Percentiles rank a stretch among this genome's conserved stretches.
Conservation (phyloP, 2,329 filamentous ascomycete species). For the Botryosphaeria dothidea region DNA sequence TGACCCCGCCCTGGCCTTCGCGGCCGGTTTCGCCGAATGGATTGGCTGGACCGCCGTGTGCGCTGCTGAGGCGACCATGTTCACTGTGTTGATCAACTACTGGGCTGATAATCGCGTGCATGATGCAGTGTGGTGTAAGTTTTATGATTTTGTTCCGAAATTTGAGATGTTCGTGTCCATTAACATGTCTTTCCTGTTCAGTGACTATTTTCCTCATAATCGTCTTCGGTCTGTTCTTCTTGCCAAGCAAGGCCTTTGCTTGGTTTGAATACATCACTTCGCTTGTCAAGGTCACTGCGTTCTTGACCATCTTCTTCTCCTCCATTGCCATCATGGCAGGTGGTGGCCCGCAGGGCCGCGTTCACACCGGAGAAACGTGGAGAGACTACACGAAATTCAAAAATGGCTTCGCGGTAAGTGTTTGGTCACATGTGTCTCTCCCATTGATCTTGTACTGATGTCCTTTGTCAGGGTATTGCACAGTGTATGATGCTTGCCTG, state of each 20-base stretch:
- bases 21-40: conserved; percentile 39
- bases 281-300: conserved; percentile 35
- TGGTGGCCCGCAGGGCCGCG: conserved; percentile 34
- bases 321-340: conserved; percentile 36
- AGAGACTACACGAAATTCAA: conserved; percentile 36
- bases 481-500: conserved; percentile 16
- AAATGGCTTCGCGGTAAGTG: conserved; percentile 35
- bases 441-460: background rate
- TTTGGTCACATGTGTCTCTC: background rate
- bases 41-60: conserved; percentile 27
- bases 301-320: conserved; percentile 36
- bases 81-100: conserved; percentile 24
- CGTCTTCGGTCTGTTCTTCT: conserved; percentile 19
- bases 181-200: background rate
- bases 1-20: conserved; percentile 42
- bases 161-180: background rate
- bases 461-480: background rate
- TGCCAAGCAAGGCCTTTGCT: conserved; percentile 35
- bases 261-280: conserved; percentile 28
- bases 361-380: conserved; percentile 38
- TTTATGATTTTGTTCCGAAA: background rate
- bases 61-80: conserved; percentile 27
- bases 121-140: conserved; percentile 18
- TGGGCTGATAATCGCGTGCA: conserved; percentile 9
- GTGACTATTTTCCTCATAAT: conserved; percentile 21